Evolutionary conservation across 2,329 filamentous ascomycete species (phyloP).

Genomic region (Bertia moriformis): DNA sequence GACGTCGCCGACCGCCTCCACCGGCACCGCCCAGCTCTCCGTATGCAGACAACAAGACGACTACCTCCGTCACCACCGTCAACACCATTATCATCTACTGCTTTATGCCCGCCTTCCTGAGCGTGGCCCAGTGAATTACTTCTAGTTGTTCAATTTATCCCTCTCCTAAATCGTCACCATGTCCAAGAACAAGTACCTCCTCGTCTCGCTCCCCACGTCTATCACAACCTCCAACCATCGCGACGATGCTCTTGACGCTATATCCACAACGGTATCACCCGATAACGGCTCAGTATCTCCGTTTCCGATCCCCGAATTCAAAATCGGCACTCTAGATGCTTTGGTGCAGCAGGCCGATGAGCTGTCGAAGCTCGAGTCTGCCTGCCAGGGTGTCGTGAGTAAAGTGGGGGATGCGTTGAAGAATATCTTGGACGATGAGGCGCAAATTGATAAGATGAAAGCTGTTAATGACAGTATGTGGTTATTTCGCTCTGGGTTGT

Average conservation of each 20-base stretch:
- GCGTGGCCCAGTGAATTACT: too few species aligned
- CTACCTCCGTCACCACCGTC: too few species aligned
- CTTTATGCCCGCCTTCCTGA: too few species aligned
- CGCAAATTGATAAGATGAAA: conserved; percentile 73
- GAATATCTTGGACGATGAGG: conserved; percentile 70
- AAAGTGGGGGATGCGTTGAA: conserved; percentile 81
- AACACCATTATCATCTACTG: too few species aligned
- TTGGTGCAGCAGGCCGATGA: conserved; percentile 95
- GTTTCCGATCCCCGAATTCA: conserved; percentile 84
- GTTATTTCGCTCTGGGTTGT: background rate
- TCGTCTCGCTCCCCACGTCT: conserved; percentile 79
- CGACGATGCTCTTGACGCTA: conserved; percentile 65
- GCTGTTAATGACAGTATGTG: conserved; percentile 74
- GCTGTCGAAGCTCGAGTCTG: conserved; percentile 69
- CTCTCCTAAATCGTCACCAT: background rate
- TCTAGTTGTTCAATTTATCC: too few species aligned
- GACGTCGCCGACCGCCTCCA: too few species aligned
- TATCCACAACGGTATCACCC: conserved; percentile 56
- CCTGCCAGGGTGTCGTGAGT: conserved; percentile 67
- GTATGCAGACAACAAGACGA: too few species aligned
- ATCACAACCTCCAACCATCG: conserved; percentile 69
- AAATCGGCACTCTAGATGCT: conserved; percentile 90
- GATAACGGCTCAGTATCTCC: conserved; percentile 64
- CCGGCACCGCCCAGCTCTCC: too few species aligned
- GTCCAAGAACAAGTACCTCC: conserved; percentile 52